A percentile compares a stretch with the other conserved stretches of the same genome.
phyloP scores from a whole-genome alignment of 768 basidiomycete species.

The Gyrodon lividus region DNA sequence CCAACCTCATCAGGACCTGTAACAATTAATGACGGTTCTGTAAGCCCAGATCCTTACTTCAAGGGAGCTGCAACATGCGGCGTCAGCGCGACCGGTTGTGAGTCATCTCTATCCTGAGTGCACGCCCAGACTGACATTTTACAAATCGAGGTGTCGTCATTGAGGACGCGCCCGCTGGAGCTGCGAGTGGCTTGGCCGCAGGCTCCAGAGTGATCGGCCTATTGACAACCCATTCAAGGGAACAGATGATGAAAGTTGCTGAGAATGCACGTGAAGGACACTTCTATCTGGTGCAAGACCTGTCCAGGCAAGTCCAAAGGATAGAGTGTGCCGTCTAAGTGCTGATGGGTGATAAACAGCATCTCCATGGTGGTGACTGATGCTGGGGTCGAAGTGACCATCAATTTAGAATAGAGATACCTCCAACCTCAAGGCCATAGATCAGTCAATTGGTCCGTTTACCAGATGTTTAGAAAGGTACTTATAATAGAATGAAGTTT shows the following conservation, averaged over 20 bases:
- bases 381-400: conserved; percentile 40
- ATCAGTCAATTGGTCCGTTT: neutral
- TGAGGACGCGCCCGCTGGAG: conserved; percentile 88
- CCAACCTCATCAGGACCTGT: neutral
- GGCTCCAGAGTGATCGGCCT: conserved; percentile 85
- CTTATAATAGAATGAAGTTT: neutral
- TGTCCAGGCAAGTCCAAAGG: conserved; percentile 54
- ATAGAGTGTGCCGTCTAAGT: neutral
- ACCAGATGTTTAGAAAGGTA: conserved; percentile 1
- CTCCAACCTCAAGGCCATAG: neutral
- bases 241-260: conserved; percentile 60
- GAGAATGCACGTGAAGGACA: conserved; percentile 40
- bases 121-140: conserved; percentile 1
- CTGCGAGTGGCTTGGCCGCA: conserved; percentile 75
- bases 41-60: conserved; percentile 86
- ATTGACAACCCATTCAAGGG: conserved; percentile 74
- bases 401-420: conserved; percentile 4
- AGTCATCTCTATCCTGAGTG: conserved; percentile 6
- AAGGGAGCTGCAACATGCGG: conserved; percentile 74
- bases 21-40: neutral
- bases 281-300: conserved; percentile 64
- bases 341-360: conserved; percentile 10
- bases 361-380: conserved; percentile 29
- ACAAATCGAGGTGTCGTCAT: conserved; percentile 67
- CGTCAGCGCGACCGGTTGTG: conserved; percentile 45